Percentiles rank a stretch among this genome's conserved stretches.
Evolutionary conservation across 2,329 filamentous ascomycete species (phyloP).

Genomic region (Pyrenochaeta sp.): DNA sequence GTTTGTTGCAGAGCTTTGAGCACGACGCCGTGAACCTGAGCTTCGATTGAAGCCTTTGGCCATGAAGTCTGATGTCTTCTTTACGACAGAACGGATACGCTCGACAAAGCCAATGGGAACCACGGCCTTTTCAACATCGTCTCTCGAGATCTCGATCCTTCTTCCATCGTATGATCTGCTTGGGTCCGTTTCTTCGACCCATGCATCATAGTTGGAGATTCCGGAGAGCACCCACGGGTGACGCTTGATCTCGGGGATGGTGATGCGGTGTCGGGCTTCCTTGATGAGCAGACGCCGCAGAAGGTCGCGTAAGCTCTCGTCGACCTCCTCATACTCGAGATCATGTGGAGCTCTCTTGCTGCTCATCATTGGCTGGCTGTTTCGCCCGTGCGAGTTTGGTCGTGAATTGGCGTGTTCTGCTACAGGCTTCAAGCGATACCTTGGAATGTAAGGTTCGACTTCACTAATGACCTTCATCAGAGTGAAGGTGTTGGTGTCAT

Average conservation of each 20-base stretch:
- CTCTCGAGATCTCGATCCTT: slow-evolving; percentile 90
- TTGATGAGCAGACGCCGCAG: slow-evolving; percentile 83
- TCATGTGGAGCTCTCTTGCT: slow-evolving; percentile 81
- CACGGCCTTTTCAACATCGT: slow-evolving; percentile 90
- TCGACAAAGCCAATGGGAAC: slow-evolving; percentile 89
- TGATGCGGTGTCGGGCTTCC: slow-evolving; percentile 87
- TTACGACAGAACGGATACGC: slow-evolving; percentile 79
- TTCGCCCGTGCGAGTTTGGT: slow-evolving; percentile 56
- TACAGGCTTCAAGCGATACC: slow-evolving; percentile 79
- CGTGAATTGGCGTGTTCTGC: slow-evolving; percentile 57
- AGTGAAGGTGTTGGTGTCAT: slow-evolving; percentile 89
- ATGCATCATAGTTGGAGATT: slow-evolving; percentile 75
- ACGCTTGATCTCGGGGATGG: slow-evolving; percentile 88
- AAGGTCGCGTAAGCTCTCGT: slow-evolving; percentile 80
- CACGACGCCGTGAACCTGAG: slow-evolving; percentile 61
- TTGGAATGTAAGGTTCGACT: slow-evolving; percentile 89
- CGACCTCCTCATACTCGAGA: slow-evolving; percentile 84
- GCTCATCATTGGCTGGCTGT: slow-evolving; percentile 62
- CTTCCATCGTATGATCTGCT: slow-evolving; percentile 78
- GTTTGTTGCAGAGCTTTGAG: slow-evolving; percentile 62
- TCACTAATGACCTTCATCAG: slow-evolving; percentile 93
- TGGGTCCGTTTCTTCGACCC: slow-evolving; percentile 96
- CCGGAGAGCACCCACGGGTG: slow-evolving; percentile 90
- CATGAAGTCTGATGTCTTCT: slow-evolving; percentile 39
- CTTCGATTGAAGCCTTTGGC: slow-evolving; percentile 39